Evolutionary conservation across 177 flowering plant species (phyloP).

Genomic region (Vitis hybrid): DNA sequence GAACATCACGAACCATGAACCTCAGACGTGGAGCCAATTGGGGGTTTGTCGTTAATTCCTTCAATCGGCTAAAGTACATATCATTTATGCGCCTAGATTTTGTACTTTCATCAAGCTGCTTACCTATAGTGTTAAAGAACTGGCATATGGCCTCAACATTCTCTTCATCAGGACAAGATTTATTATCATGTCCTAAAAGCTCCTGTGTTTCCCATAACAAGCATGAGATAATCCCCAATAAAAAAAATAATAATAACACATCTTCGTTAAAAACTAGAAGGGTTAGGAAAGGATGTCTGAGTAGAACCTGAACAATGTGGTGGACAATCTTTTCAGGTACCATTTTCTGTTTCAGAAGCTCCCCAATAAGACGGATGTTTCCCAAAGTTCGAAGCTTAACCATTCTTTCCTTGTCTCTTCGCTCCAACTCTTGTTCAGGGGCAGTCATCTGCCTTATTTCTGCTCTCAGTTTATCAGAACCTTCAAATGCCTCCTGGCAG

Average conservation of each 20-base stretch:
- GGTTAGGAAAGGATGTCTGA: not conserved
- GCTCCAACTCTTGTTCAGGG: constrained; percentile 85
- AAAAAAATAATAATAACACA: not conserved
- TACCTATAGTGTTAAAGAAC: constrained; percentile 88
- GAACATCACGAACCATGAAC: constrained; percentile 86
- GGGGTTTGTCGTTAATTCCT: constrained; percentile 63
- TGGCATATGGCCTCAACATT: constrained; percentile 97
- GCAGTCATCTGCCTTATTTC: constrained; percentile 85
- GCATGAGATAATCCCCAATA: not conserved
- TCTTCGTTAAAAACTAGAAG: not conserved
- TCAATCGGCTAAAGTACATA: constrained; percentile 60
- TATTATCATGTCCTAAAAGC: constrained; percentile 72
- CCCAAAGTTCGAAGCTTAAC: constrained; percentile 92
- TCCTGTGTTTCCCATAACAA: constrained; percentile 50
- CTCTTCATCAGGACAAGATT: constrained; percentile 83
- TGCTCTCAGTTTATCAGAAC: constrained; percentile 74
- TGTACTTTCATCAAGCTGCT: constrained; percentile 81
- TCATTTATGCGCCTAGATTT: constrained; percentile 78
- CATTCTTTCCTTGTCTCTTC: constrained; percentile 82
- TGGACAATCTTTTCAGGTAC: constrained; percentile 95
- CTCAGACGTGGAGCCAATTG: constrained; percentile 69
- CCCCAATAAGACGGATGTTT: constrained; percentile 91
- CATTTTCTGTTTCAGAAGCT: constrained; percentile 96
- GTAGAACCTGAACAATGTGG: constrained; percentile 84
- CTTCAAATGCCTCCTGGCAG: constrained; percentile 97